Conservation (phyloP, 371 early-diverging fungal species). For the Mortierella polycephala region DNA sequence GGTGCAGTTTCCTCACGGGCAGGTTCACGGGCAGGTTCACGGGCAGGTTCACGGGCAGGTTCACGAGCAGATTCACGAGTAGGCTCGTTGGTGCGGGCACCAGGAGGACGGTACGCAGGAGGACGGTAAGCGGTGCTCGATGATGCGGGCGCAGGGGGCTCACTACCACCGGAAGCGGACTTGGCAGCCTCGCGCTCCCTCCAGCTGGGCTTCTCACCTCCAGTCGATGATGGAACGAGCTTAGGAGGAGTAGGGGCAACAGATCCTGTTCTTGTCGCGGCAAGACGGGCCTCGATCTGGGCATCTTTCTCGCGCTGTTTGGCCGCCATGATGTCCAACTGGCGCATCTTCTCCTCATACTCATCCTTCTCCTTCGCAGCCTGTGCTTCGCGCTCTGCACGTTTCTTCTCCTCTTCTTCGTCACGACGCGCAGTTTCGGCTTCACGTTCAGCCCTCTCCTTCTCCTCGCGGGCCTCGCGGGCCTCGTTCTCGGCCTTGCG, state of each 20-base stretch:
- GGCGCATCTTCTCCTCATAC: constrained; percentile 36
- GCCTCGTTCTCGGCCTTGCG: constrained; percentile 64
- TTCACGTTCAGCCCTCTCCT: constrained; percentile 55
- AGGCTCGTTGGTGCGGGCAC: constrained; percentile 15
- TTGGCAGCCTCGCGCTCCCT: constrained; percentile 51
- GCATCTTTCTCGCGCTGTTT: constrained; percentile 50
- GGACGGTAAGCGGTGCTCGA: constrained; percentile 20
- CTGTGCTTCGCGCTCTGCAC: constrained; percentile 40
- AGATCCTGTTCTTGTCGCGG: constrained; percentile 31
- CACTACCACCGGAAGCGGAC: constrained; percentile 27
- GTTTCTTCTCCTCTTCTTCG: constrained; percentile 46
- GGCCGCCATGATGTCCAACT: constrained; percentile 48
- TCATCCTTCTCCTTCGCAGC: constrained; percentile 47
- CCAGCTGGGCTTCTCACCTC: constrained; percentile 49
- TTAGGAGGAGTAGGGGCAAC: constrained; percentile 39
- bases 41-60: constrained; percentile 10
- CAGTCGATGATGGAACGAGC: constrained; percentile 36
- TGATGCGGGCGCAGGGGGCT: constrained; percentile 13
- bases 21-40: no score
- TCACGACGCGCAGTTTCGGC: constrained; percentile 57
- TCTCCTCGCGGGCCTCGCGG: constrained; percentile 54
- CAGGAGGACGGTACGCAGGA: constrained; percentile 32
- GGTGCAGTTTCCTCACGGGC: constrained; percentile 16
- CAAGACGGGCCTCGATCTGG: constrained; percentile 46
- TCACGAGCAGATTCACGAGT: constrained; percentile 14